Base-by-base conservation (phyloP, 2,329 filamentous ascomycete species). In the Fusarium siculi region DNA sequence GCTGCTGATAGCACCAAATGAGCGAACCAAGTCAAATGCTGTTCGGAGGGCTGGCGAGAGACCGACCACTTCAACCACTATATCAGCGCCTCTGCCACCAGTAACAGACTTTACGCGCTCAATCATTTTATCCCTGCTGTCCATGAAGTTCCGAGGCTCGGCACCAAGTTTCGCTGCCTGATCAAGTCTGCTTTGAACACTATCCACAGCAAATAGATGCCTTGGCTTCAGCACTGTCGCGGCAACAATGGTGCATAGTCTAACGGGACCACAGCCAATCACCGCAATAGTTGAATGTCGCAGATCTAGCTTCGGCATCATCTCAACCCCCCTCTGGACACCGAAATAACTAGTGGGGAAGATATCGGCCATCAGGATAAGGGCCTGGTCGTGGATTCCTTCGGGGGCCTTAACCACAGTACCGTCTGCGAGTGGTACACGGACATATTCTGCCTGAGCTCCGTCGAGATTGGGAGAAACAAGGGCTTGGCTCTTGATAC, bases 311-410 rank as follows among this genome's bases (percentile, higher is more conserved):
- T 66, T 72, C 10, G 77, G 74, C 49, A 92, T 86, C 78, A 91
- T 84, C 62, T 89, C 89, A 80, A 97, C 92, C 7, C 91, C 95
- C 77, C 94, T 96, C 62, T 88, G 87, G 7, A 93, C 93, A 7
- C 93, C 95, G 75, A 95, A 97, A 83, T 90, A 97, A 5, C 95
- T 93, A 0, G 92, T 94, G 1, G 95, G 95, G 81, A 96, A 97
- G 76, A 97, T 97, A 78, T 97, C 95, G 14, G 93, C 94, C 94
- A 97, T 97, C 19, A 97, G 87, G 7, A 97, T 90, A 52, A 97
- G 85, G 30, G 90, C 90, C 71, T 92, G 88, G 72, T 96, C 92
- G 18, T 91, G 89, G 62, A 97, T 92, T 14, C 73, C 77, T 9
- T 87, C 89, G 2, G 89, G 81, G 0, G 94, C 92, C 77, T 91